Conservation (phyloP, 768 basidiomycete species). For the Pholiota microspora region DNA sequence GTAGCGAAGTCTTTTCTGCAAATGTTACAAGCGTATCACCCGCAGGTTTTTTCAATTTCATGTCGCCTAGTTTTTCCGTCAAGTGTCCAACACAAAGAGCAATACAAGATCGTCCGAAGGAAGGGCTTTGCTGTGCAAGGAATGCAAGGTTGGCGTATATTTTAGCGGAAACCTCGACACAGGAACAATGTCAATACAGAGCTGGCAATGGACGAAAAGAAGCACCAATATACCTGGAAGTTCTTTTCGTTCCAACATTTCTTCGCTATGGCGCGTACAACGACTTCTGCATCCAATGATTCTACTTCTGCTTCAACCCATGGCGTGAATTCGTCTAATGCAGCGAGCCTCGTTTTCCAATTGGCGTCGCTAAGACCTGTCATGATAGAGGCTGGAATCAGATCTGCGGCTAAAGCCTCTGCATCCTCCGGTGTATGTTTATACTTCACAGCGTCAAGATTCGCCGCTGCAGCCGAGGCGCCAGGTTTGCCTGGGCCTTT, state of each 20-base stretch:
- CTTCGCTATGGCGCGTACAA: conserved; percentile 85
- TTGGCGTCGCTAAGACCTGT: conserved; percentile 80
- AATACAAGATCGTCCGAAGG: conserved; percentile 82
- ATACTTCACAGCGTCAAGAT: conserved; percentile 86
- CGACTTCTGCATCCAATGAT: conserved; percentile 79
- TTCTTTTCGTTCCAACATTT: conserved; percentile 99
- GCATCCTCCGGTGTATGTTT: conserved; percentile 92
- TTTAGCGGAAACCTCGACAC: conserved; percentile 95
- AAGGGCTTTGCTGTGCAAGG: conserved; percentile 76
- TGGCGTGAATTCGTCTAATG: conserved; percentile 77
- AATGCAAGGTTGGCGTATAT: conserved; percentile 74
- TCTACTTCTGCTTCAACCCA: conserved; percentile 77
- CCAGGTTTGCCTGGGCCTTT: conserved; percentile 54
- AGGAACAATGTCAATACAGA: conserved; percentile 1
- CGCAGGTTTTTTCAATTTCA: conserved; percentile 96
- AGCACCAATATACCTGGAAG: conserved; percentile 66
- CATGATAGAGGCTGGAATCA: conserved; percentile 69
- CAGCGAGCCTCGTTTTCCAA: conserved; percentile 91
- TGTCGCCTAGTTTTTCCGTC: conserved; percentile 92
- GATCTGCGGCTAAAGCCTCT: conserved; percentile 68
- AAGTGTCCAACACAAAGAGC: conserved; percentile 82
- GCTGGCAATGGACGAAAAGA: conserved; percentile 1
- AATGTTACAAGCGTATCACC: conserved; percentile 82
- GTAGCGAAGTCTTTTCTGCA: conserved; percentile 90
- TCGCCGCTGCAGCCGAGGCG: conserved; percentile 46